phyloP scores from a whole-genome alignment of 768 basidiomycete species.

The Tulasnella sp. region DNA sequence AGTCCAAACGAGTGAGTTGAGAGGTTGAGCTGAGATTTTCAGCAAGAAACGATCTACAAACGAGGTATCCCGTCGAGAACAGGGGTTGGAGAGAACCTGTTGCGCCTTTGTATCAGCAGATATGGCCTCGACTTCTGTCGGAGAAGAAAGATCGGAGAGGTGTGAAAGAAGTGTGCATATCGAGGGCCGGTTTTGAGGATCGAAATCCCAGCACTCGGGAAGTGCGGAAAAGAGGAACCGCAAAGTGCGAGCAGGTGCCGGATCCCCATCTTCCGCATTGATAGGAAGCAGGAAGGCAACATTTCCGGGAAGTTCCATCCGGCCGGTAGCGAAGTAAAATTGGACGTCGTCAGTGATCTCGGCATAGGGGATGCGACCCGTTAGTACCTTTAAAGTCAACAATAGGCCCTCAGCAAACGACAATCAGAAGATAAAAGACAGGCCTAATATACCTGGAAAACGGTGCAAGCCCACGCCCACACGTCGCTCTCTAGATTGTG shows the following conservation, averaged over 20 bases:
- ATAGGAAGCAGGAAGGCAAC: not conserved
- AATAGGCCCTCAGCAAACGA: not conserved
- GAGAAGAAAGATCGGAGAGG: not conserved
- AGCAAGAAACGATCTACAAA: not conserved
- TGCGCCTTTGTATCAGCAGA: no score
- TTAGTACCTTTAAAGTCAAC: not conserved
- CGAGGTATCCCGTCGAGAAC: no score
- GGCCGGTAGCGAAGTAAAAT: not conserved
- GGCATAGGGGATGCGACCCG: not conserved
- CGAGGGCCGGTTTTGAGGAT: not conserved
- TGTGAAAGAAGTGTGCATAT: not conserved
- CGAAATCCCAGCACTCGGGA: not conserved
- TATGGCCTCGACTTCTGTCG: not conserved
- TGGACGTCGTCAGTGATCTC: not conserved
- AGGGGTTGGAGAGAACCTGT: no score
- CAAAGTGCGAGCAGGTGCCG: not conserved
- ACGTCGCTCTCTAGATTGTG: not conserved
- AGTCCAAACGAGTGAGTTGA: not conserved
- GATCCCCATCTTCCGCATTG: not conserved
- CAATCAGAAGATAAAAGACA: no score
- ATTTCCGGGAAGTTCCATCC: not conserved
- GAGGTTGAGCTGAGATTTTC: not conserved
- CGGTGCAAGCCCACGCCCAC: not conserved
- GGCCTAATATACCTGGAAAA: not conserved
- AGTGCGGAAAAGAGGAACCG: not conserved